A percentile compares a stretch with the other conserved stretches of the same genome.
Conservation (phyloP, 1,284 basidiomycete species). For the Amylostereum areolatum region DNA sequence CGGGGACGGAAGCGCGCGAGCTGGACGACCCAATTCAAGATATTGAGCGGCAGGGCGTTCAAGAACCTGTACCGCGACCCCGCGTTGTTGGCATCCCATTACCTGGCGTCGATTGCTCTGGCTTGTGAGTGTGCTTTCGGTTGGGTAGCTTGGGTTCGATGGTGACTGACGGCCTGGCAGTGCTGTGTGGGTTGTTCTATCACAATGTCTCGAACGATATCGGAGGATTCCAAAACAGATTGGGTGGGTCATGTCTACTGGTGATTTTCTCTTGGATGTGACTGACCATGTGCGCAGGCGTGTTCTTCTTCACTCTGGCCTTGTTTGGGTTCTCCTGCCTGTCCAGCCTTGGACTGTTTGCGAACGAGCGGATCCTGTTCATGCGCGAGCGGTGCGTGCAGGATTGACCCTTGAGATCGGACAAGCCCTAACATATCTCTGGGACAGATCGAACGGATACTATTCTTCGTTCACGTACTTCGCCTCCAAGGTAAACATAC, state of each 20-base stretch:
- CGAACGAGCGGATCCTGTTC: slow-evolving; percentile 91
- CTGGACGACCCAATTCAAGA: slow-evolving; percentile 86
- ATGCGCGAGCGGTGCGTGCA: slow-evolving; percentile 83
- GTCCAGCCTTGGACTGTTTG: slow-evolving; percentile 88
- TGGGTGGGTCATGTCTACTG: slow-evolving; percentile 40
- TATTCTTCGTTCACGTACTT: slow-evolving; percentile 97
- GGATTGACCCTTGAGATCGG: not conserved
- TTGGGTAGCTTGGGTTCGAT: not conserved
- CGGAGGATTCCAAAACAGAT: slow-evolving; percentile 87
- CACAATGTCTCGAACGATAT: slow-evolving; percentile 85
- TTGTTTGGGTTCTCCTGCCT: slow-evolving; percentile 96
- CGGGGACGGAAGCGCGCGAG: slow-evolving; percentile 80
- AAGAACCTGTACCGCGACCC: slow-evolving; percentile 97
- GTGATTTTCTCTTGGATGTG: slow-evolving; percentile 1
- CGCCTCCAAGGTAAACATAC: slow-evolving; percentile 66
- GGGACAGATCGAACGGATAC: slow-evolving; percentile 84
- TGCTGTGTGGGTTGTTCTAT: slow-evolving; percentile 81
- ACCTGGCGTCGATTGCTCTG: slow-evolving; percentile 76
- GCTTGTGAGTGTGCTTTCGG: slow-evolving; percentile 52
- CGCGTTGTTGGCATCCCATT: slow-evolving; percentile 86
- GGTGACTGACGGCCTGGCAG: slow-evolving; percentile 25
- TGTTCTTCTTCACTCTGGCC: slow-evolving; percentile 95
- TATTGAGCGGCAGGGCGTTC: slow-evolving; percentile 93
- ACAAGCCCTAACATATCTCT: too few relatives aligned
- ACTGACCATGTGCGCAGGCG: slow-evolving; percentile 42